Evolutionary conservation across 192 early-diverging fungal genomes (phyloP).

Genomic region (Coemansia sp.): DNA sequence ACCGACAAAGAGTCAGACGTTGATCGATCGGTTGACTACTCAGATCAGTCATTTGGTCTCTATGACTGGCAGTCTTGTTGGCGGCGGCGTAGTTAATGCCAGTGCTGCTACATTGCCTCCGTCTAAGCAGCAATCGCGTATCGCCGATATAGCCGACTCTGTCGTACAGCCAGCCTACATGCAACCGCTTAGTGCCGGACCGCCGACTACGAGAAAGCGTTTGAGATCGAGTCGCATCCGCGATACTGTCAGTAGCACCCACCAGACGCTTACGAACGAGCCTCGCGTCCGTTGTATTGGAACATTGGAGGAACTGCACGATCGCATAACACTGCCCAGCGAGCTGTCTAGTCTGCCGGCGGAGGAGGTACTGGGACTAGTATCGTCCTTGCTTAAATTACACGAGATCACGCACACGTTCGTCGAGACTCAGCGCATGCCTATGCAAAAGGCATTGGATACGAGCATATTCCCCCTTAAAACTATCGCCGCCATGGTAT

Average conservation of each 20-base stretch:
- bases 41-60: conserved; percentile 15
- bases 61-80: conserved; percentile 4
- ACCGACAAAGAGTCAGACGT: conserved; percentile 6
- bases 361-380: conserved; percentile 18
- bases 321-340: conserved; percentile 27
- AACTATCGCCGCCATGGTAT: conserved; percentile 26
- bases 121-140: conserved; percentile 3
- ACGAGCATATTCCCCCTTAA: conserved; percentile 32
- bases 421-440: conserved; percentile 33
- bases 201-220: neutral
- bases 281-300: conserved; percentile 17
- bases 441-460: conserved; percentile 17
- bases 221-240: neutral
- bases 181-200: conserved; percentile 21
- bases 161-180: conserved; percentile 20
- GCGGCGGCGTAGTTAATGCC: neutral
- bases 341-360: conserved; percentile 14
- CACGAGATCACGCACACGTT: conserved; percentile 49
- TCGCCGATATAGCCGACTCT: conserved; percentile 2
- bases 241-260: neutral
- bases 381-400: conserved; percentile 24
- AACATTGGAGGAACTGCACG: conserved; percentile 8
- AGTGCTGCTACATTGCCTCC: neutral
- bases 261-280: neutral
- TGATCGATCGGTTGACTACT: conserved; percentile 16